Base-by-base conservation (phyloP, 352 stramenopile genomes). In the Pythium plurisporium region DNA sequence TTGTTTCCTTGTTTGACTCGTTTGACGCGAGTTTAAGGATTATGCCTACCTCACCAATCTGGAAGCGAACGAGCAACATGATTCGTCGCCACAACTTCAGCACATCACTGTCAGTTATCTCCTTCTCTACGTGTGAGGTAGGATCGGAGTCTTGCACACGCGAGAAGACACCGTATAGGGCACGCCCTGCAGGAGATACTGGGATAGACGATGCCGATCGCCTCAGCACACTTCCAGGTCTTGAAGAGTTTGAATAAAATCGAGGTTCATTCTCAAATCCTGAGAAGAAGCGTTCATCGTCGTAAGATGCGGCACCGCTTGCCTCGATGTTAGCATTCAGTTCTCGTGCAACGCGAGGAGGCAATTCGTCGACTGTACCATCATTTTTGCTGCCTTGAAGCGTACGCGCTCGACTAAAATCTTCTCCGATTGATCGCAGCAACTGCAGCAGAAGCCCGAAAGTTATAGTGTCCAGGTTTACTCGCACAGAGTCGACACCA, bases 31-130 rank as follows among this genome's bases (percentile, higher is more conserved):
- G 51, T 8, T 62, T 56, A 2, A 69, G 26, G 7, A 44, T 47
- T 1, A 66, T 52, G 1, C 60, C 68, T 19, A 82, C 59, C 45
- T 86, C 79, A 26, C 66, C 67, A 37, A 90, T 69, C 23, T 58
- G 55, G 29, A 70, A 70, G 2, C 50, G 43, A 27, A 70, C 49
- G 5, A 63, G 49, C 11, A 62, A n/a, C 15, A 70, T 33, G 20
- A 70, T 51, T 11, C 85, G 81, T 55, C 84, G 83, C 79, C 81
- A 91, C 23, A 94, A 45, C 54, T 91, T 94, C 1, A 91, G 58
- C 43, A 93, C 63, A 41, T 71, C 64, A 14, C 50, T 52, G 38
- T 71, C 62, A 10, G 84, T 66, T 19, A 87, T 72, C 10, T 87
- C 79, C 42, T 90, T 91, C 41, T 68, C 34, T 27, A n/a, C 14